These are phyloP conservation scores for Leccinum obscurum DNA, from an alignment of 768 basidiomycete species.

Conservation along the genomic window DNA sequence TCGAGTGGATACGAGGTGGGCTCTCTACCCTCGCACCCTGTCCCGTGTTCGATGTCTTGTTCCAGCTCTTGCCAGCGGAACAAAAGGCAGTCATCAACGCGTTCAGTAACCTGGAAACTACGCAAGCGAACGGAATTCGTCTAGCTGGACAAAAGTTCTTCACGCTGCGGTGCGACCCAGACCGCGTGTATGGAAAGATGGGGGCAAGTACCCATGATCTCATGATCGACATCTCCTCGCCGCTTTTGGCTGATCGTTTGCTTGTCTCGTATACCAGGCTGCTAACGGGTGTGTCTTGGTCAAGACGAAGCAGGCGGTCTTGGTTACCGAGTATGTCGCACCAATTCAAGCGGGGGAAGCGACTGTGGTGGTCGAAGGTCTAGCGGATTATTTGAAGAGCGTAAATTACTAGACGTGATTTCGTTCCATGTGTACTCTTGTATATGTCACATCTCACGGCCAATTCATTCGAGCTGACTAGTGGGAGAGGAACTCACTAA, in stretches of 20 bases:
- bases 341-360: constrained; percentile 69
- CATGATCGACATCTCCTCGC: neutral
- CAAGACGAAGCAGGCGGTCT: constrained; percentile 82
- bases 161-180: constrained; percentile 46
- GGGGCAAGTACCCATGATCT: constrained; percentile 37
- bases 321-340: constrained; percentile 72
- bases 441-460: neutral
- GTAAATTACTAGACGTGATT: constrained; percentile 46
- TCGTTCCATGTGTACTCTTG: neutral
- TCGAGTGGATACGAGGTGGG: constrained; percentile 25
- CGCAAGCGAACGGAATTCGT: constrained; percentile 60
- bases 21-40: neutral
- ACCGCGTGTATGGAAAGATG: constrained; percentile 78
- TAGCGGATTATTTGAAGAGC: constrained; percentile 78
- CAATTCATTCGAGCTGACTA: too few relatives aligned
- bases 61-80: constrained; percentile 23
- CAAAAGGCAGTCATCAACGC: constrained; percentile 35
- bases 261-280: constrained; percentile 43
- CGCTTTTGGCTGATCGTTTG: constrained; percentile 1
- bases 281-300: constrained; percentile 70
- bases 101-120: constrained; percentile 40
- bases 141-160: constrained; percentile 78
- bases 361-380: constrained; percentile 59
- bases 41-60: neutral
- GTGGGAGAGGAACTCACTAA: too few relatives aligned